Percentiles rank a stretch among this genome's conserved stretches.
These are phyloP conservation scores for Phyllachora maydis DNA, from an alignment of 2,329 filamentous ascomycete genomes.

Conservation along the genomic window DNA sequence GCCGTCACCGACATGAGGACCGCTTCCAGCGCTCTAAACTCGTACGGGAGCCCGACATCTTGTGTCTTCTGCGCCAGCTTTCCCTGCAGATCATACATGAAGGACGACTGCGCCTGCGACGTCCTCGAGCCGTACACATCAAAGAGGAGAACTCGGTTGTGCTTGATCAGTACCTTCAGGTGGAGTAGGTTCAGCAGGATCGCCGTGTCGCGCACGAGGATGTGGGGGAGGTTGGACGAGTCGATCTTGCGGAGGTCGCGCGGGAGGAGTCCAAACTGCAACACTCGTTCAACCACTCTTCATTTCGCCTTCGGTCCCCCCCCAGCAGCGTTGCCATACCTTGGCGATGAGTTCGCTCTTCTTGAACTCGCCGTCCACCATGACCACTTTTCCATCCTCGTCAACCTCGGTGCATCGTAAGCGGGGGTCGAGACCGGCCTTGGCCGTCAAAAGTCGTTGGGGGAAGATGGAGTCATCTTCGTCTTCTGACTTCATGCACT, in stretches of 20 bases:
- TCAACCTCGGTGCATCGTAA: conserved; percentile 91
- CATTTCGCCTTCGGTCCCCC: neutral
- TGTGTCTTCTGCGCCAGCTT: conserved; percentile 67
- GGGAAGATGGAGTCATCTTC: conserved; percentile 34
- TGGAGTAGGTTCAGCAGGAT: conserved; percentile 95
- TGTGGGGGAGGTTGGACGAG: conserved; percentile 85
- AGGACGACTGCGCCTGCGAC: conserved; percentile 73
- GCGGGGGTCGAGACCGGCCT: conserved; percentile 66
- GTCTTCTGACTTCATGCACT: conserved; percentile 39
- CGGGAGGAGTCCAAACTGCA: conserved; percentile 71
- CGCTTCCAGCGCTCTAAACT: conserved; percentile 88
- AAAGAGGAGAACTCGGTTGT: conserved; percentile 80
- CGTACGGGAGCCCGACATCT: conserved; percentile 54
- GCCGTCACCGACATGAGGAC: conserved; percentile 86
- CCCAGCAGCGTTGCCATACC: conserved; percentile 3
- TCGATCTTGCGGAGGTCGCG: conserved; percentile 96
- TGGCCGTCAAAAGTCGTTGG: conserved; percentile 49
- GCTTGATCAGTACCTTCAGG: conserved; percentile 84
- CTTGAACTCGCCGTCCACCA: conserved; percentile 80
- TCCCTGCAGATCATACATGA: conserved; percentile 93
- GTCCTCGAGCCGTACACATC: conserved; percentile 73
- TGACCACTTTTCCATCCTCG: conserved; percentile 73
- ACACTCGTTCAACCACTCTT: neutral
- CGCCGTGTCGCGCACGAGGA: conserved; percentile 77
- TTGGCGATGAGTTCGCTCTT: conserved; percentile 95